These are phyloP conservation scores for Botrytis byssoidea DNA, from an alignment of 2,329 filamentous ascomycete genomes.

Conservation along the genomic window DNA sequence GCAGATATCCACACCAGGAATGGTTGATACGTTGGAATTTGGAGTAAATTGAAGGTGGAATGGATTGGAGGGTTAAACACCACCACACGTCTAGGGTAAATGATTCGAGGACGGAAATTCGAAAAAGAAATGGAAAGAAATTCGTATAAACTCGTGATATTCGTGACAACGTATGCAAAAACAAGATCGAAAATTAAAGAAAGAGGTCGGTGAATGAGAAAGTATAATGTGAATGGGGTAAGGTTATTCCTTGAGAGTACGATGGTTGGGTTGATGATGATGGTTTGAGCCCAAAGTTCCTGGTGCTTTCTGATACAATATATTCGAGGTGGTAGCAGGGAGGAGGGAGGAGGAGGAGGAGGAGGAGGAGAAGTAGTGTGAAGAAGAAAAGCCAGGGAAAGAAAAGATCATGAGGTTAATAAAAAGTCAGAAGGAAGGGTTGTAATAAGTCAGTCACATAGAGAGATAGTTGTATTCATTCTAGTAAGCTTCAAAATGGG, in stretches of 20 bases:
- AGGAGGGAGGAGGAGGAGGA: neutral
- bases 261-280: neutral
- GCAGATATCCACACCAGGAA: constrained; percentile 10
- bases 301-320: neutral
- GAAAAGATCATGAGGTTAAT: neutral
- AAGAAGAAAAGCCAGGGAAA: neutral
- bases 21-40: neutral
- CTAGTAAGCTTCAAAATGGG: neutral
- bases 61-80: neutral
- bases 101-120: neutral
- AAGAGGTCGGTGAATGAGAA: constrained; percentile 11
- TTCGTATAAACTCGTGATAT: constrained; percentile 12
- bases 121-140: neutral
- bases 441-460: neutral
- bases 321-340: neutral
- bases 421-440: neutral
- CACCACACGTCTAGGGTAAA: neutral
- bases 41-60: neutral
- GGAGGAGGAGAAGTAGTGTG: neutral
- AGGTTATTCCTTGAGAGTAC: constrained; percentile 5
- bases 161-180: neutral
- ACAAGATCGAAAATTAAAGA: neutral
- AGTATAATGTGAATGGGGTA: neutral
- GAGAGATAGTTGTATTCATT: neutral
- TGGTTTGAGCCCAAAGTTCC: neutral